phyloP scores from a whole-genome alignment of 805 yeast species.

The Metschnikowia sp. region DNA sequence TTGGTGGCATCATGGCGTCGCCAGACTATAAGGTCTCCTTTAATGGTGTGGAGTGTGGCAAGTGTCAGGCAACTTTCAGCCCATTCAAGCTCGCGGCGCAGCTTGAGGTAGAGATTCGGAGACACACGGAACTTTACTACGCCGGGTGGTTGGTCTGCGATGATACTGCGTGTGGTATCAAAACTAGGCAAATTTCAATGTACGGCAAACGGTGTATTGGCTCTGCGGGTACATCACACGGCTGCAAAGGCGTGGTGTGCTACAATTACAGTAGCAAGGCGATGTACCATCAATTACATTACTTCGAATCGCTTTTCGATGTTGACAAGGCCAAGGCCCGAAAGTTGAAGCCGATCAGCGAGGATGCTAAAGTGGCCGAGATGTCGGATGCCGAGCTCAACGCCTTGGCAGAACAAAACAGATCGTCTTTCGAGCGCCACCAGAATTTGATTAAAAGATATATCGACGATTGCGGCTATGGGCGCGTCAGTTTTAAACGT shows the following conservation, averaged over 20 bases:
- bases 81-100: slow-evolving; percentile 62
- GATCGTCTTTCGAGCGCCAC: slow-evolving; percentile 53
- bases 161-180: slow-evolving; percentile 74
- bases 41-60: slow-evolving; percentile 67
- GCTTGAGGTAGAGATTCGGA: slow-evolving; percentile 68
- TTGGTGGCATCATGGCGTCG: slow-evolving; percentile 72
- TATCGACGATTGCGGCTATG: slow-evolving; percentile 76
- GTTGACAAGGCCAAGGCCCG: slow-evolving; percentile 67
- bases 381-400: slow-evolving; percentile 52
- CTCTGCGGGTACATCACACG: slow-evolving; percentile 53
- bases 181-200: slow-evolving; percentile 82
- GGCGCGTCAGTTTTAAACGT: slow-evolving; percentile 80
- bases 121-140: slow-evolving; percentile 71
- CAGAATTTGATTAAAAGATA: slow-evolving; percentile 67
- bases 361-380: slow-evolving; percentile 19
- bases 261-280: slow-evolving; percentile 74
- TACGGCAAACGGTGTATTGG: slow-evolving; percentile 86
- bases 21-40: slow-evolving; percentile 57
- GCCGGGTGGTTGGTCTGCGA: slow-evolving; percentile 86
- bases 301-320: slow-evolving; percentile 76
- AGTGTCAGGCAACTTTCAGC: slow-evolving; percentile 53
- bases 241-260: slow-evolving; percentile 78
- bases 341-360: slow-evolving; percentile 49
- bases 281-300: slow-evolving; percentile 81
- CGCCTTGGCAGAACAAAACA: slow-evolving; percentile 78